Evolutionary conservation across 306 rosid genomes (phyloP), one percentile per base, ranked within the genome.

Genomic region (Medicago arabica): DNA sequence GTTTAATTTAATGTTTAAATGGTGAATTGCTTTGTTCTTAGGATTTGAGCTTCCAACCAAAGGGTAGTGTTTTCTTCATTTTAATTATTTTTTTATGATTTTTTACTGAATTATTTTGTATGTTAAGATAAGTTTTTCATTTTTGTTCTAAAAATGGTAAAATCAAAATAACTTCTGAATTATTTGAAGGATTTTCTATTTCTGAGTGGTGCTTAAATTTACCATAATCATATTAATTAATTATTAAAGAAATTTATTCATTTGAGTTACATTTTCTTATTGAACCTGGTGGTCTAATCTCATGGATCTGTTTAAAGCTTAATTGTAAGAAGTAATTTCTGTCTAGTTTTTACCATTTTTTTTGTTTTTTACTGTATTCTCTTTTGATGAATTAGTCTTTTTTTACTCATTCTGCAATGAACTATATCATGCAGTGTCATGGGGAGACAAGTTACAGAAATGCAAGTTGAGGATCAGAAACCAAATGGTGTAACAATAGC

Each of bases 401-500:
- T 62, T 74, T 47, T 61, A 71, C 85, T 77, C 62, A 63, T 21
- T 61, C 49, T 57, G 44, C 61, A 57, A 28, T 28, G 31, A 78
- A 51, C 40, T 80, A 39, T 21, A 62, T 54, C 64, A 12, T 88
- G 87, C 91, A 92, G 98, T 67, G 23, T 78, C 81, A 96, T 96
- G 99, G 99, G 98, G 64, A 96, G 96, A 72, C 92, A 92, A 84
- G 82, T 90, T 74, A 77, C 89, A 21, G 91, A 88, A 73, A 80
- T 80, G 11, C 78, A 61, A 25, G 73, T 71, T 81, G 83, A 75
- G 44, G 90, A 88, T 70, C 85, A 72, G 84, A 81, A 83, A 79
- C 84, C 82, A 70, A 90, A 86, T 77, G 86, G 78, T 55, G 75
- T 75, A 16, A 19, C 61, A 39, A 78, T 47, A 38, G 75, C 72